Evolutionary conservation across 805 yeast species (phyloP), one percentile per base, ranked within the genome.

Genomic region (Metschnikowia bowlesiae): DNA sequence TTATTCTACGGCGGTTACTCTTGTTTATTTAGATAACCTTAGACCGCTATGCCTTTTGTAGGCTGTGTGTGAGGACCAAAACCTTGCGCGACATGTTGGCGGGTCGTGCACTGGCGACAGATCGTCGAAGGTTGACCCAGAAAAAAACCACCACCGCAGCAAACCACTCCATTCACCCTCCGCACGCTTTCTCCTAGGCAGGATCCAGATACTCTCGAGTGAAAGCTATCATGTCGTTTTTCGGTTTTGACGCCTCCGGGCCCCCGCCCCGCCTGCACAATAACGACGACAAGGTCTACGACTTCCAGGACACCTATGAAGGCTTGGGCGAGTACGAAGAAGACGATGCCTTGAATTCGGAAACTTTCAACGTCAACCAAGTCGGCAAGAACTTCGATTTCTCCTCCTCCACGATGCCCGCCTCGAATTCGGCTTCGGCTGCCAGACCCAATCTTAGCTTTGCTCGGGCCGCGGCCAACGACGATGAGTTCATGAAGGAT

Each of bases 301-400:
- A 87, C 63, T 89, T 89, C 63, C 95, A 89, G 60, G 95, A 89
- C 33, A 83, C 92, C 16, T 87, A 87, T 66, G 87, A 83, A 49
- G 91, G 92, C 2, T 75, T 85, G 49, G 95, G 89, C 6, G 87
- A 82, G 55, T 75, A 72, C 44, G 78, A 75, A 33, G 87, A 82
- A 50, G 91, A 85, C 44, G 96, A 89, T 63, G 94, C 86, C 36
- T 75, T 85, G 57, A 87, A 88, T 62, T 87, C 82, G 54, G 90
- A 84, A 62, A 88, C 95, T 0, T 88, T 88, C 67, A 95, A 94
- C 29, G 74, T 51, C 28, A 74, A 73, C 30, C 65, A 71, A 1
- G 74, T 82, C 47, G 81, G 83, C 32, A 76, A 79, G 55, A 88
- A 86, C 58, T 87, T 84, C 60, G 80, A 81, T 62, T 87, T 87